phyloP scores from a whole-genome alignment of 1,284 basidiomycete species.

The Microbotryum scabiosae region DNA sequence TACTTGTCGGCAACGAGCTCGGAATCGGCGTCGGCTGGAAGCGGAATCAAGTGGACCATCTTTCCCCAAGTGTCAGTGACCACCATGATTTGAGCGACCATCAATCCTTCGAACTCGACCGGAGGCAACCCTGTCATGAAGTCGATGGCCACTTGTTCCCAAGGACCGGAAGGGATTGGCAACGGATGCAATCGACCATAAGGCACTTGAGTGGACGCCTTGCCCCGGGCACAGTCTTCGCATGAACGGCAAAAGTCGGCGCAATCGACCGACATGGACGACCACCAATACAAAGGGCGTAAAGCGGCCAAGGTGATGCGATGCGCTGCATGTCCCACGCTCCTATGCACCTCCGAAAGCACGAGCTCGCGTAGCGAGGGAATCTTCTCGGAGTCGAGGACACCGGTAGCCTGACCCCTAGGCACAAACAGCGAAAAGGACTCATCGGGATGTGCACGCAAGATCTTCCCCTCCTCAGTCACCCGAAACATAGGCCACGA shows the following conservation, averaged over 20 bases:
- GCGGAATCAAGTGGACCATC: slow-evolving; percentile 8
- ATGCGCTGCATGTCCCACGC: slow-evolving; percentile 36
- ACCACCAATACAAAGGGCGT: slow-evolving; percentile 42
- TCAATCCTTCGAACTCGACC: neutral
- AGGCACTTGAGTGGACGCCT: slow-evolving; percentile 23
- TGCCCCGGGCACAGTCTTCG: slow-evolving; percentile 33
- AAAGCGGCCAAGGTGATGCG: slow-evolving; percentile 39
- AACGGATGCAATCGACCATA: slow-evolving; percentile 41
- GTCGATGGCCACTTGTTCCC: slow-evolving; percentile 45
- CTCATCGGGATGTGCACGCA: too few species aligned
- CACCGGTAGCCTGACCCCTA: neutral
- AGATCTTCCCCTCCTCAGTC: too few species aligned
- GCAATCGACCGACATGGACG: slow-evolving; percentile 35
- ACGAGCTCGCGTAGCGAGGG: slow-evolving; percentile 35
- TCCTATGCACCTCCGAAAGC: neutral
- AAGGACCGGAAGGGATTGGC: slow-evolving; percentile 38
- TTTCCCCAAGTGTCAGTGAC: slow-evolving; percentile 5
- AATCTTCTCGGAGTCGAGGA: slow-evolving; percentile 36
- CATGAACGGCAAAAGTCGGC: slow-evolving; percentile 37
- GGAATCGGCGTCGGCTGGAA: neutral
- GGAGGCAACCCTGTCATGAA: slow-evolving; percentile 33
- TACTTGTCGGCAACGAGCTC: too few species aligned
- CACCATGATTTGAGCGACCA: slow-evolving; percentile 1
- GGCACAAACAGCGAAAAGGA: neutral
- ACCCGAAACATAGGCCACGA: too few species aligned